Conservation (phyloP, 2,329 filamentous ascomycete genomes). For the Colletotrichum sublineola region DNA sequence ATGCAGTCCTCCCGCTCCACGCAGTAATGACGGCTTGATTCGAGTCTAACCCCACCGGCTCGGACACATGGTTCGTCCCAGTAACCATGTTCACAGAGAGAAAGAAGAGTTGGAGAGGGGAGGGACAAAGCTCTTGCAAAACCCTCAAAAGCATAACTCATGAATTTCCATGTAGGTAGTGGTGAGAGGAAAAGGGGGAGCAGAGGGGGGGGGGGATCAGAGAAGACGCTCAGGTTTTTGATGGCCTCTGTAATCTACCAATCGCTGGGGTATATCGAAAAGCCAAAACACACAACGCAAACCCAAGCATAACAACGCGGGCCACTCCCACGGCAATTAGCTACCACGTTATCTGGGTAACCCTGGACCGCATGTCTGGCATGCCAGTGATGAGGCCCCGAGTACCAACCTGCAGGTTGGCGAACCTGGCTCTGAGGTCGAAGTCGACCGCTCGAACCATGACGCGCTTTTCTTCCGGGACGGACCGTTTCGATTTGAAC, state of each 20-base stretch:
- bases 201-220: neutral
- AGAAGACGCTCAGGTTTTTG: neutral
- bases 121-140: neutral
- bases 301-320: constrained; percentile 7
- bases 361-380: constrained; percentile 61
- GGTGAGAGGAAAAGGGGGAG: neutral
- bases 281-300: constrained; percentile 1
- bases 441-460: constrained; percentile 71
- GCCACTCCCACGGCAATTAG: too few species aligned
- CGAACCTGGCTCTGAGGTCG: constrained; percentile 65
- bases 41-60: neutral
- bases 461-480: constrained; percentile 67
- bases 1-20: constrained; percentile 1
- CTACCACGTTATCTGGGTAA: constrained; percentile 63
- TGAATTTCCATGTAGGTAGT: neutral
- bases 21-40: neutral
- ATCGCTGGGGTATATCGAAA: constrained; percentile 42
- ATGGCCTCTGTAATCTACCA: constrained; percentile 16
- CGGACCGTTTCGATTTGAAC: constrained; percentile 46
- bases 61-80: neutral
- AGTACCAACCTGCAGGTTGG: constrained; percentile 67
- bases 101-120: neutral
- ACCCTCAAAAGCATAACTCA: neutral
- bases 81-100: neutral
- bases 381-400: constrained; percentile 62